Evolutionary conservation across 352 stramenopile species (phyloP).

Genomic region (Pilasporangium apinafurcum): DNA sequence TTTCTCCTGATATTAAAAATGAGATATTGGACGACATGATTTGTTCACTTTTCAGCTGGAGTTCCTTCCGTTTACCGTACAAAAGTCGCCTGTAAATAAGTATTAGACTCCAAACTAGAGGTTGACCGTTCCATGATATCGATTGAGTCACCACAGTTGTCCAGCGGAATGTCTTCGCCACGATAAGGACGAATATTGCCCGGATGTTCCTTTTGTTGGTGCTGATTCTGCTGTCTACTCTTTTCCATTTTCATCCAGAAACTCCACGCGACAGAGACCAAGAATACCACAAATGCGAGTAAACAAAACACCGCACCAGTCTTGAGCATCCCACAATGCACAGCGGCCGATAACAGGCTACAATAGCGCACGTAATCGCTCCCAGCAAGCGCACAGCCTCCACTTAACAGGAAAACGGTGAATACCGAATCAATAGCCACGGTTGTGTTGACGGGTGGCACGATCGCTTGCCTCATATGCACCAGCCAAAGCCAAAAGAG

Average conservation of each 20-base stretch:
- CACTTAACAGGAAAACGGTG: conserved; percentile 64
- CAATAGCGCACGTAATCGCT: conserved; percentile 71
- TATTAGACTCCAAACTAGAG: conserved; percentile 9
- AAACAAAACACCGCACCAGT: conserved; percentile 46
- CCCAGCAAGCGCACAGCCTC: conserved; percentile 45
- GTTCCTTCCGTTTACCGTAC: conserved; percentile 3
- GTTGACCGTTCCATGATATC: conserved; percentile 11
- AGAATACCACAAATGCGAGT: conserved; percentile 50
- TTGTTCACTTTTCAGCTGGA: background rate
- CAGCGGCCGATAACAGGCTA: conserved; percentile 20
- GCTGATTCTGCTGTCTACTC: conserved; percentile 4
- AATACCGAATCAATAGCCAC: conserved; percentile 54
- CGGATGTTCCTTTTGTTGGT: conserved; percentile 5
- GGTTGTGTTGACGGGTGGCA: conserved; percentile 27
- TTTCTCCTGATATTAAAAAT: no score
- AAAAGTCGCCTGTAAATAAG: conserved; percentile 7
- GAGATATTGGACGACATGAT: background rate
- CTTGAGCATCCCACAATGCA: conserved; percentile 43
- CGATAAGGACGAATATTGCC: conserved; percentile 1
- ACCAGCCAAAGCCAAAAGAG: conserved; percentile 43
- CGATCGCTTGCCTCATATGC: conserved; percentile 15
- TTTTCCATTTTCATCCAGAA: no score
- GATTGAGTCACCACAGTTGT: no score
- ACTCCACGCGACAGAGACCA: conserved; percentile 55
- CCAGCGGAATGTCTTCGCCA: no score